These are phyloP conservation scores for Tricholoma sp. DNA, from an alignment of 768 basidiomycete genomes.

Conservation along the genomic window DNA sequence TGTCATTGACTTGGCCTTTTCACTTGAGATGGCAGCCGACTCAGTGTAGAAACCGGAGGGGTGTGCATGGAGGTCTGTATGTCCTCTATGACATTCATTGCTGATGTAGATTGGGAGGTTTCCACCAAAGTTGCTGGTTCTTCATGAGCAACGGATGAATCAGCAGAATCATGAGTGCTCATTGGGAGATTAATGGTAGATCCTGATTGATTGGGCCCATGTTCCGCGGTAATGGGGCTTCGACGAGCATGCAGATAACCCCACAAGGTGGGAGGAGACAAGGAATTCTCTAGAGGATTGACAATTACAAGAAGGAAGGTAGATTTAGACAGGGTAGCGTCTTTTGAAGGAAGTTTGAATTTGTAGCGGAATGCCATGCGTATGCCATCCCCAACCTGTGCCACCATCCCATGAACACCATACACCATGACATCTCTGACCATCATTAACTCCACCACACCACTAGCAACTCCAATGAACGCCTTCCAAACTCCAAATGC, in stretches of 20 bases:
- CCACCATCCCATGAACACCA: too few species aligned
- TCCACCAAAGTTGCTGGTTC: neutral
- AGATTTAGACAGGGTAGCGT: too few species aligned
- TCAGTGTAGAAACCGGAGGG: conserved; percentile 1
- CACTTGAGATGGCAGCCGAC: conserved; percentile 21
- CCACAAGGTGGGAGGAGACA: too few species aligned
- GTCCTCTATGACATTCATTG: neutral
- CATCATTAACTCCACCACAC: too few species aligned
- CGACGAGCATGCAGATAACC: neutral
- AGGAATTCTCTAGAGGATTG: too few species aligned
- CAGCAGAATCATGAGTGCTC: neutral
- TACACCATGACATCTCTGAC: too few species aligned
- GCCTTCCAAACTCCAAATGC: too few species aligned
- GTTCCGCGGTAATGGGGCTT: conserved; percentile 2
- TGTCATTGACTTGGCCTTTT: conserved; percentile 23
- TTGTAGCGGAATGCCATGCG: too few species aligned
- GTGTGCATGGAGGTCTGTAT: neutral
- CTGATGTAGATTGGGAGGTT: neutral
- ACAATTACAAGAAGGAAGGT: too few species aligned
- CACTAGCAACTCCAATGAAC: too few species aligned
- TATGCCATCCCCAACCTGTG: too few species aligned
- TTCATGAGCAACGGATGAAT: neutral
- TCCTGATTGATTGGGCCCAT: conserved; percentile 5
- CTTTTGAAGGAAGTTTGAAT: too few species aligned
- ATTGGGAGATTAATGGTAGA: neutral